phyloP scores from a whole-genome alignment of 768 basidiomycete genomes.

The Tricholoma bakamatsutake region DNA sequence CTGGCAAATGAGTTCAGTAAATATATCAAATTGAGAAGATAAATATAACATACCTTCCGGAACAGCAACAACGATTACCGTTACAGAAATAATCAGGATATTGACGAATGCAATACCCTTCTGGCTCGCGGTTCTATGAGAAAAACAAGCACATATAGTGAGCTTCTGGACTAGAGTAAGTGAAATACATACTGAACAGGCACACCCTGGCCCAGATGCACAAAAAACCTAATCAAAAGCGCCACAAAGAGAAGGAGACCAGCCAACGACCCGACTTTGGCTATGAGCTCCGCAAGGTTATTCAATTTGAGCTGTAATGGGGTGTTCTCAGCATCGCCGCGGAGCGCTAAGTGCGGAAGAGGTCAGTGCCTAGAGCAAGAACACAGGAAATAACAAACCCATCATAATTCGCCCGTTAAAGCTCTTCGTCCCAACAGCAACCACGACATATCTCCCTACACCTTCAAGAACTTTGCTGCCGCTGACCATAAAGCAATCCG shows the following conservation, averaged over 20 bases:
- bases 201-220: conserved; percentile 62
- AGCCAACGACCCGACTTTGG: conserved; percentile 79
- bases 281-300: conserved; percentile 89
- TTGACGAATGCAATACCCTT: conserved; percentile 90
- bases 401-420: conserved; percentile 99
- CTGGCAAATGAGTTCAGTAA: conserved; percentile 28
- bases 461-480: conserved; percentile 95
- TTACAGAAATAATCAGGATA: conserved; percentile 92
- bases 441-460: conserved; percentile 87
- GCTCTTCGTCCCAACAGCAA: conserved; percentile 86
- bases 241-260: conserved; percentile 77
- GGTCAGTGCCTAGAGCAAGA: background rate
- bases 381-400: conserved; percentile 48
- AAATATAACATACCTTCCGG: conserved; percentile 33
- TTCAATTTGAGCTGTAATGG: conserved; percentile 95
- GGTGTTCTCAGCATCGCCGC: conserved; percentile 82
- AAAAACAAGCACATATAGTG: background rate
- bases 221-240: conserved; percentile 93
- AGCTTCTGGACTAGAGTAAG: background rate
- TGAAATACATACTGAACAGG: conserved; percentile 45
- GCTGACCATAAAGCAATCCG: conserved; percentile 87
- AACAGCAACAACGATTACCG: conserved; percentile 52
- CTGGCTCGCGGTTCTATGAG: conserved; percentile 56
- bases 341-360: conserved; percentile 52
- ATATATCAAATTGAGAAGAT: background rate